Conservation (phyloP, 306 rosid genomes). For the Dryas octopetala region DNA sequence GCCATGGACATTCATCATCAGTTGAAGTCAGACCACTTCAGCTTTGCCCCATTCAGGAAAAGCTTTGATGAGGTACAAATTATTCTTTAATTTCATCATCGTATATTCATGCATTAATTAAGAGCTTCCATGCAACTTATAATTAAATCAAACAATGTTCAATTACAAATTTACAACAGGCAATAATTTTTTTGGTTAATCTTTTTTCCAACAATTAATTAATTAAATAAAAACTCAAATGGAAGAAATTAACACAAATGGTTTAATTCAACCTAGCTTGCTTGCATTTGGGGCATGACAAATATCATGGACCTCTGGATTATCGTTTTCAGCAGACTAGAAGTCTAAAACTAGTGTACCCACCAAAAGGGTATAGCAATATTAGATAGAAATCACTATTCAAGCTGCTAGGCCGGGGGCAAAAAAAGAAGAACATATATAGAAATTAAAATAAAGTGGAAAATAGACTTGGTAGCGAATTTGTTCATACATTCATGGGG, state of each 20-base stretch:
- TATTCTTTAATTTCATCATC: not conserved
- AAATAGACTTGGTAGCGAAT: slow-evolving; percentile 35
- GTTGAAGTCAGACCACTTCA: slow-evolving; percentile 68
- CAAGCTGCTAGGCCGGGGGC: not conserved
- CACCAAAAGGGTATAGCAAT: slow-evolving; percentile 20
- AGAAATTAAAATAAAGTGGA: not conserved
- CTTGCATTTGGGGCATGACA: slow-evolving; percentile 52
- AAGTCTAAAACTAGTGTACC: slow-evolving; percentile 12
- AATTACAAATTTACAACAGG: no score
- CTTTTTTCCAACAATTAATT: not conserved
- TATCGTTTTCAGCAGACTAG: slow-evolving; percentile 42
- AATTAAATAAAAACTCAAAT: not conserved
- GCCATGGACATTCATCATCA: slow-evolving; percentile 70
- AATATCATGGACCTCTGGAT: slow-evolving; percentile 36
- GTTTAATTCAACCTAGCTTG: slow-evolving; percentile 20
- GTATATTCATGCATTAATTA: not conserved
- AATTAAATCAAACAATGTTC: not conserved
- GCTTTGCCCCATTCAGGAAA: slow-evolving; percentile 76
- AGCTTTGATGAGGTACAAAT: slow-evolving; percentile 64
- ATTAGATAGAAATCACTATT: slow-evolving; percentile 8
- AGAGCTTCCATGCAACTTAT: slow-evolving; percentile 17
- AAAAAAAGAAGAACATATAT: not conserved
- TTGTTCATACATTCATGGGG: not conserved
- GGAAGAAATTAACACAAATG: no score
- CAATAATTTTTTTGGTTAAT: not conserved